A percentile compares a stretch with the other conserved stretches of the same genome.
Evolutionary conservation across 805 yeast genomes (phyloP).

Genomic region (Kodamaea neixiangensis): DNA sequence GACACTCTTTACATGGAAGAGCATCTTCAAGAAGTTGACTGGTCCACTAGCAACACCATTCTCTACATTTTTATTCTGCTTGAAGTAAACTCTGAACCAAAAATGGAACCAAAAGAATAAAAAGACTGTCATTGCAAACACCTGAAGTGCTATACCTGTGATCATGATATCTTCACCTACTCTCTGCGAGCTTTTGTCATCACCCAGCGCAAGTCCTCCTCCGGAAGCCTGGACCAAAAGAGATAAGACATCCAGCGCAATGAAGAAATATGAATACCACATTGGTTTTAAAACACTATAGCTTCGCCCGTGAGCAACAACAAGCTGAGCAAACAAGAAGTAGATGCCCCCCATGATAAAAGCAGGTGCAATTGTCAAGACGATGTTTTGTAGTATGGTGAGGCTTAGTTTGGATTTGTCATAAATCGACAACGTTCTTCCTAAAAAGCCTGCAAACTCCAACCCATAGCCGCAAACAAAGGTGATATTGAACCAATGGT

Average conservation of each 20-base stretch:
- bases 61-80: slow-evolving; percentile 17
- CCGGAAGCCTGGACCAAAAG: slow-evolving; percentile 21
- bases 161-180: no score
- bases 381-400: slow-evolving; percentile 11
- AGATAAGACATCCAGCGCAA: slow-evolving; percentile 13
- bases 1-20: slow-evolving; percentile 9
- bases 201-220: no score
- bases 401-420: slow-evolving; percentile 3
- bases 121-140: no score
- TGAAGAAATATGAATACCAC: slow-evolving; percentile 17
- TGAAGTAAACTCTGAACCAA: slow-evolving; percentile 22
- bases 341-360: slow-evolving; percentile 17
- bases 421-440: slow-evolving; percentile 10
- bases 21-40: slow-evolving; percentile 8
- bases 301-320: slow-evolving; percentile 11
- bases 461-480: slow-evolving; percentile 11
- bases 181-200: no score
- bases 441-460: slow-evolving; percentile 14
- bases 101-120: no score
- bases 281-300: slow-evolving; percentile 13
- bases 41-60: neutral
- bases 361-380: slow-evolving; percentile 16
- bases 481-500: slow-evolving; percentile 21
- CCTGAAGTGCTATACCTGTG: no score
- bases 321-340: slow-evolving; percentile 14